Percentiles rank a stretch among this genome's conserved stretches.
phyloP scores from a whole-genome alignment of 176 grass and related monocot species.

The Chrysopogon serrulatus region DNA sequence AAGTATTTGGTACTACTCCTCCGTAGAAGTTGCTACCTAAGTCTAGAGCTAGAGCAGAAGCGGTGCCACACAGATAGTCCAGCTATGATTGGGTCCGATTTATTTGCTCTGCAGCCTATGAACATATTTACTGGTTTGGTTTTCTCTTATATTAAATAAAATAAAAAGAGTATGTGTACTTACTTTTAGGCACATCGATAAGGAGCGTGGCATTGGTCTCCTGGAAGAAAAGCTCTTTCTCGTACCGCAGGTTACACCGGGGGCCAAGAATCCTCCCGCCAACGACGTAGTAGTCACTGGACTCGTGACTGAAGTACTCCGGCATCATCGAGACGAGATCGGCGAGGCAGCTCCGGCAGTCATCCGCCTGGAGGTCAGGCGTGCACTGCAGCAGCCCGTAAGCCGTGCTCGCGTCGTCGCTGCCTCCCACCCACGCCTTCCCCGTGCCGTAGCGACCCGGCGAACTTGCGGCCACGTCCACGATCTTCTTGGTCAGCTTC shows the following conservation, averaged over 20 bases:
- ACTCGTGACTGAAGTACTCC: neutral
- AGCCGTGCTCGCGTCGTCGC: neutral
- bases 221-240: conserved; percentile 27
- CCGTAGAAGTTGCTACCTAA: too few relatives aligned
- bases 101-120: too few relatives aligned
- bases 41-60: too few relatives aligned
- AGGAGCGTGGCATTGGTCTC: neutral
- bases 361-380: neutral
- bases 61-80: too few relatives aligned
- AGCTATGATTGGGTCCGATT: too few relatives aligned
- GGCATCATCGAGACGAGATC: neutral
- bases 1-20: too few relatives aligned
- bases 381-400: conserved; percentile 35
- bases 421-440: neutral
- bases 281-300: neutral
- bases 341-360: conserved; percentile 29
- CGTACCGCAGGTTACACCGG: conserved; percentile 25
- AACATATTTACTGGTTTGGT: too few relatives aligned
- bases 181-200: conserved; percentile 13
- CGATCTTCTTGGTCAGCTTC: neutral
- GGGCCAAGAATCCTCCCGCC: conserved; percentile 19
- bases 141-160: too few relatives aligned
- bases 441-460: conserved; percentile 13
- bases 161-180: neutral
- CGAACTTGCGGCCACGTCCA: neutral